Evolutionary conservation across 495 filamentous ascomycete genomes (phyloP).

Genomic region (Tetracladium marchalianum): DNA sequence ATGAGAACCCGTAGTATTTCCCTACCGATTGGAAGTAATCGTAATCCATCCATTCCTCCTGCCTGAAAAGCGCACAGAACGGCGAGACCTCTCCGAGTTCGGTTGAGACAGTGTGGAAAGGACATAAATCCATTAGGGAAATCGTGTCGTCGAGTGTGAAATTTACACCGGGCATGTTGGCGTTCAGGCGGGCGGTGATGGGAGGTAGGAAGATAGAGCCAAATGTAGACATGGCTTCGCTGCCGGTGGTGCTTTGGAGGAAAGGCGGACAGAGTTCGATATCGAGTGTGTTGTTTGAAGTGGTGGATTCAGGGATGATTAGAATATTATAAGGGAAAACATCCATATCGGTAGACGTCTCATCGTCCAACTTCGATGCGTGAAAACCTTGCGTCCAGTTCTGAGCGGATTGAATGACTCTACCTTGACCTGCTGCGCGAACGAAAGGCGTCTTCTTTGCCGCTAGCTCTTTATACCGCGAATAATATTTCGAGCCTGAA

Average conservation of each 20-base stretch:
- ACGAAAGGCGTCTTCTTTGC: constrained; percentile 52
- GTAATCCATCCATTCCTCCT: constrained; percentile 61
- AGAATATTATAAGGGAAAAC: constrained; percentile 46
- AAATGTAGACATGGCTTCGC: constrained; percentile 42
- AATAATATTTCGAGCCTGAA: constrained; percentile 65
- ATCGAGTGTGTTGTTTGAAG: constrained; percentile 68
- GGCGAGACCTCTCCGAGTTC: constrained; percentile 32
- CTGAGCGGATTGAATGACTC: constrained; percentile 63
- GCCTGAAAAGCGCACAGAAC: constrained; percentile 66
- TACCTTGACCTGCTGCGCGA: constrained; percentile 55
- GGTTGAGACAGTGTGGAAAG: constrained; percentile 63
- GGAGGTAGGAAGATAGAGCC: constrained; percentile 45
- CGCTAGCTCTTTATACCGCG: constrained; percentile 53
- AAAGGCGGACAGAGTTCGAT: constrained; percentile 60
- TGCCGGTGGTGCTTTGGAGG: constrained; percentile 38
- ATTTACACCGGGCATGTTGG: constrained; percentile 47
- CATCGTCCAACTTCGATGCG: constrained; percentile 38
- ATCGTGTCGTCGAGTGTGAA: constrained; percentile 49
- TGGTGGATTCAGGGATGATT: constrained; percentile 50
- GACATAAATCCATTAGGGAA: constrained; percentile 75
- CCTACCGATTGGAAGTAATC: constrained; percentile 65
- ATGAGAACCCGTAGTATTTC: constrained; percentile 73
- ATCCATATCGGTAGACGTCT: constrained; percentile 17
- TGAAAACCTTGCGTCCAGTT: constrained; percentile 68
- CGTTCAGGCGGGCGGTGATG: constrained; percentile 53